Conservation (phyloP, 2,329 filamentous ascomycete species). For the Penicillium sclerotiorum region DNA sequence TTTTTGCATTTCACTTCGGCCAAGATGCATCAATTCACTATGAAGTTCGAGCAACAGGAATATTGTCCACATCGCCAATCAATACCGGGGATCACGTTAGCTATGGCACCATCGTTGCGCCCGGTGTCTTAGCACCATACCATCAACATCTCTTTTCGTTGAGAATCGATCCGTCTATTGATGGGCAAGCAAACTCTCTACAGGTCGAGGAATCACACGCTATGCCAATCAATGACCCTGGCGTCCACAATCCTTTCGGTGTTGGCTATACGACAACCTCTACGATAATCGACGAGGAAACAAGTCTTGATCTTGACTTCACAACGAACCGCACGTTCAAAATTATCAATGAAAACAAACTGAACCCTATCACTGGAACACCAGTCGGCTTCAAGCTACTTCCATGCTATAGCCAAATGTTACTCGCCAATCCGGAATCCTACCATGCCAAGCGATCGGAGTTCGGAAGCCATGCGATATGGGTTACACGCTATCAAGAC, state of each 20-base stretch:
- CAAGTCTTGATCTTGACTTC: constrained; percentile 46
- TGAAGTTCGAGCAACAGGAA: constrained; percentile 51
- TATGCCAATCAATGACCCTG: constrained; percentile 53
- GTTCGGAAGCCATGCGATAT: constrained; percentile 55
- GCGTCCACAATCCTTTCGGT: constrained; percentile 52
- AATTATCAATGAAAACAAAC: constrained; percentile 55
- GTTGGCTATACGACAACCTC: constrained; percentile 52
- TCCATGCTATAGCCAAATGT: constrained; percentile 56
- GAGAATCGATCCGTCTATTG: constrained; percentile 49
- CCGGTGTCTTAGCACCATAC: constrained; percentile 47
- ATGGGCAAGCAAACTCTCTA: constrained; percentile 49
- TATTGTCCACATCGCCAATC: constrained; percentile 45
- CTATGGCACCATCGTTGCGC: constrained; percentile 45
- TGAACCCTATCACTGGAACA: constrained; percentile 55
- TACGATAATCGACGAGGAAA: constrained; percentile 46
- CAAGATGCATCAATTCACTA: constrained; percentile 46
- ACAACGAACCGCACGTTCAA: constrained; percentile 55
- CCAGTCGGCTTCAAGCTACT: constrained; percentile 59
- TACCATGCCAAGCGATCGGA: constrained; percentile 54
- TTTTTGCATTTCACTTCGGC: constrained; percentile 47
- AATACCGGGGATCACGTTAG: constrained; percentile 35
- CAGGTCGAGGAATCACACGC: constrained; percentile 59
- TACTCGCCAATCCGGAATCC: constrained; percentile 54
- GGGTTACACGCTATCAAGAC: constrained; percentile 55
- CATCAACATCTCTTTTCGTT: constrained; percentile 50